Base-by-base conservation (phyloP, 306 rosid genomes). In the Mucuna pruriens region DNA sequence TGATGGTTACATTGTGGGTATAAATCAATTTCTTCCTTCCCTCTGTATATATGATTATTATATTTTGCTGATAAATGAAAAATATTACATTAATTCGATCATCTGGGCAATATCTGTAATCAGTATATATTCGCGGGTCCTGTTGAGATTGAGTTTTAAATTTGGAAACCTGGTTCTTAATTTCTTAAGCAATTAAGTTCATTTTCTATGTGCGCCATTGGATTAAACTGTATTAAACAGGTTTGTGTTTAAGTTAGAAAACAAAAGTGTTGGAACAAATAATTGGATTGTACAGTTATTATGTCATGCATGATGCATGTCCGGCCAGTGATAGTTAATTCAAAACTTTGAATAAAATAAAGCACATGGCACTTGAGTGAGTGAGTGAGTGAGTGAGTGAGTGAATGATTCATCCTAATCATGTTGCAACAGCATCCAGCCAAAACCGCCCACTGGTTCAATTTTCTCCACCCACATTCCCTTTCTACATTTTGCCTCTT, bases 361-460 rank as follows among this genome's bases (percentile, higher is more conserved):
- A 29, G 20, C 48, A 73, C 7, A 10, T 73, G 22, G 20, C 33
- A 2, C 29, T 15, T n/a, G 54, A 57, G 40, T 39, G 38, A 38
- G 23, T 19, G n/a, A n/a, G n/a, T n/a, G 54, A 57, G 40, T 39
- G 38, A 38, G 23, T 19, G n/a, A n/a, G n/a, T n/a, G n/a, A n/a
- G n/a, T n/a, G 23, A 64, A n/a, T 10, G 16, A 60, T 40, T 33
- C 16, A 44, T 69, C 46, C 22, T 55, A n/a, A 10, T 57, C 38
- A 13, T 34, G n/a, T 16, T 23, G 9, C 26, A 62, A 75, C 58
- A 48, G n/a, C 64, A 68, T 62, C 26, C 52, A 19, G 22, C 57
- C 46, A 55, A 71, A 85, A 60, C 63, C 87, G 83, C 80, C 81
- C 82, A 64, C 40, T 15, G 73, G 20, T 44, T 38, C 29, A 5